Evolutionary conservation across 352 stramenopile species (phyloP), one percentile per base, ranked within the genome.

Genomic region (Plasmopara muralis): DNA sequence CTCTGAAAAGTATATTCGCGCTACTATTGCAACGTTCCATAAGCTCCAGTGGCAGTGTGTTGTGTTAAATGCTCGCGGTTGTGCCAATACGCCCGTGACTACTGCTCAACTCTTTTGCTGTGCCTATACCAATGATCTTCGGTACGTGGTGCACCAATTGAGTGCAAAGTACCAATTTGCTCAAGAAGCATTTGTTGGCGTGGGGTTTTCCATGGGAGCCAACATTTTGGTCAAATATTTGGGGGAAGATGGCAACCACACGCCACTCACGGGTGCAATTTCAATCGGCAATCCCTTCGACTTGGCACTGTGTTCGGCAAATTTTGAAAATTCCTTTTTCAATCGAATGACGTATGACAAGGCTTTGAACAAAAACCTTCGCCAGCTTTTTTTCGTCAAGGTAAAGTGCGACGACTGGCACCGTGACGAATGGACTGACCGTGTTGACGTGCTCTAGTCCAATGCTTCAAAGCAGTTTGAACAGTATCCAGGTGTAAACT

Each of bases 151-250:
- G 34, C 48, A 72, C 35, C 53, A 67, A n/a, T 55, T 92, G 15
- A 29, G 43, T 7, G 44, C 50, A 1, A 66, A 57, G 42, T 84
- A 83, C 59, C 55, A 70, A 9, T 88, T 88, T 42, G 6, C 10
- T 15, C 9, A 42, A 5, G 60, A 82, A 40, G 52, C 66, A 5
- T 77, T 86, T 54, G 53, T 92, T 5, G 79, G 54, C 4, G 65
- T 83, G 9, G 81, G 81, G 1, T 92, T 86, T 48, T 92, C 76
- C 20, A 83, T 88, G 66, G 81, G 81, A 25, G 75, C 76, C 13
- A 92, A 92, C 54, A 69, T 88, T 12, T 57, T 92, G 42, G 72
- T 85, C 39, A 92, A 92, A 60, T 92, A 83, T 64, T 48, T 92
- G 8, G 81, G 81, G 0, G 81, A 92, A 56, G 65, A 88, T 43